A percentile compares a stretch with the other conserved stretches of the same genome.
These are phyloP conservation scores for Leptomonas pyrrhocoris DNA, from an alignment of 208 protist genomes.

Conservation along the genomic window DNA sequence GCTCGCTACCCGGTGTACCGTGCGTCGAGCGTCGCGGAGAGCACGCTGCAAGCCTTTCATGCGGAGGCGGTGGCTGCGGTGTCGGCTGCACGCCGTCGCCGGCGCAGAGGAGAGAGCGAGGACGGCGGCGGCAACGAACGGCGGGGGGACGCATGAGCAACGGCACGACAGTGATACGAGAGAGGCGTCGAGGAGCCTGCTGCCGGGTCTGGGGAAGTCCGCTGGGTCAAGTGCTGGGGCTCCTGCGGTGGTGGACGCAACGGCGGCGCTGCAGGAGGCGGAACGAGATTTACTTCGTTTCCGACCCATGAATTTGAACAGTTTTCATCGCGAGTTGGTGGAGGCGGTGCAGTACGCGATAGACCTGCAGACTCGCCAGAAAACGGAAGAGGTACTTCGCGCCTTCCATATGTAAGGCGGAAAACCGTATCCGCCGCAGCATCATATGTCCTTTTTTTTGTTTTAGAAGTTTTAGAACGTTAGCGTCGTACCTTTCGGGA, in stretches of 20 bases:
- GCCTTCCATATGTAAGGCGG: constrained; percentile 48
- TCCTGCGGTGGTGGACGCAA: neutral
- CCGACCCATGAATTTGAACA: constrained; percentile 61
- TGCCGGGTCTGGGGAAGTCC: constrained; percentile 2
- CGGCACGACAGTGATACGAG: neutral
- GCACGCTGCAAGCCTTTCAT: constrained; percentile 53
- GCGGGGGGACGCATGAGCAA: neutral
- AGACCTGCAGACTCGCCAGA: constrained; percentile 54
- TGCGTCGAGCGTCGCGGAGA: constrained; percentile 74
- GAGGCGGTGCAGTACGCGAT: constrained; percentile 66
- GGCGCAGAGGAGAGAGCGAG: neutral
- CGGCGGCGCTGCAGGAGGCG: constrained; percentile 33
- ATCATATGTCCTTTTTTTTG: no score
- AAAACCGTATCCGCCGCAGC: neutral
- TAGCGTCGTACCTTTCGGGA: no score
- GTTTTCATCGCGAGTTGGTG: constrained; percentile 69
- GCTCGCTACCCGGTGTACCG: constrained; percentile 63
- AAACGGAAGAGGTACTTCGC: constrained; percentile 42
- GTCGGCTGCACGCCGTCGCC: neutral
- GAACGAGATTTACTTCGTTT: constrained; percentile 54
- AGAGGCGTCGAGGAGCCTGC: neutral
- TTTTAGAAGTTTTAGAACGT: no score
- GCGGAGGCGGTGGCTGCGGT: constrained; percentile 21
- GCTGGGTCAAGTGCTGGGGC: neutral
- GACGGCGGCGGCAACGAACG: neutral